Evolutionary conservation across 352 stramenopile species (phyloP).

Genomic region (Phytopythium helicoides): DNA sequence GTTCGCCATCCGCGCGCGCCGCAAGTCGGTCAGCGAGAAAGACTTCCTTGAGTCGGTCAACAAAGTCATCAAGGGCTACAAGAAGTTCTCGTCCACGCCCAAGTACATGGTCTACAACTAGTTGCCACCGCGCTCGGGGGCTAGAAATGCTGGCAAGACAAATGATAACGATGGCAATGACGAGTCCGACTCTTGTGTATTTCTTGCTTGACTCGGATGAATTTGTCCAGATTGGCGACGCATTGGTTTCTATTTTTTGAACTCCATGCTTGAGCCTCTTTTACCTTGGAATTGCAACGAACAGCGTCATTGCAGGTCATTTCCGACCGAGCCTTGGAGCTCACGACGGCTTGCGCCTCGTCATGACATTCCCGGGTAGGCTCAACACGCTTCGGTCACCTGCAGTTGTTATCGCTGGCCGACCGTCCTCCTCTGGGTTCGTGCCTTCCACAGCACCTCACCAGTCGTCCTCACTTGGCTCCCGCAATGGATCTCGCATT

Average conservation of each 20-base stretch:
- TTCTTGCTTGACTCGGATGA: background rate
- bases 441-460: no score
- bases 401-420: background rate
- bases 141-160: slow-evolving; percentile 5
- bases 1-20: slow-evolving; percentile 97
- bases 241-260: background rate
- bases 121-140: slow-evolving; percentile 6
- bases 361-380: background rate
- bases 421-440: background rate
- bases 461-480: slow-evolving; percentile 28
- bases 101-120: slow-evolving; percentile 99
- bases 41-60: slow-evolving; percentile 99
- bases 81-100: slow-evolving; percentile 99
- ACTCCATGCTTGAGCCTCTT: no score
- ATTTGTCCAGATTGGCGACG: background rate
- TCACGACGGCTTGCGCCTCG: background rate
- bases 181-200: background rate
- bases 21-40: slow-evolving; percentile 99
- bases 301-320: background rate
- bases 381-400: slow-evolving; percentile 3
- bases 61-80: slow-evolving; percentile 99
- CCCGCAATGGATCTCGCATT: slow-evolving; percentile 96
- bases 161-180: background rate
- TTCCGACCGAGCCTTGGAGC: background rate
- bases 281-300: background rate